Percentiles rank a stretch among this genome's conserved stretches.
These are phyloP conservation scores for Nitzschia sp. DNA, from an alignment of 108 stramenopile species.

Conservation along the genomic window DNA sequence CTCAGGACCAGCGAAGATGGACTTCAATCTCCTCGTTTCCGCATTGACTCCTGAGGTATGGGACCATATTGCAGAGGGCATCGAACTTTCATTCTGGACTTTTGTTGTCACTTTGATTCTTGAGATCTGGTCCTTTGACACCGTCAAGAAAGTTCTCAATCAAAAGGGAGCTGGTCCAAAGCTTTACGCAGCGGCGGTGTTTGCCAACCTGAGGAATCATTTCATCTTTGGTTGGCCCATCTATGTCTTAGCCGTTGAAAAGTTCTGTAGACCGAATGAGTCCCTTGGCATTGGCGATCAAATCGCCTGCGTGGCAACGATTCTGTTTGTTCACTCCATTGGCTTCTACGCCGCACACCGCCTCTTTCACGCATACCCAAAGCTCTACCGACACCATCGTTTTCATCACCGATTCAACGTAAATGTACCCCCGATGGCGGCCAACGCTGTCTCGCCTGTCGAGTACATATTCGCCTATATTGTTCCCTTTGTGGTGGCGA, in stretches of 20 bases:
- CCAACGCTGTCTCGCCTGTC: constrained; percentile 37
- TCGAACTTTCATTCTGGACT: constrained; percentile 15
- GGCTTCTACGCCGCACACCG: constrained; percentile 19
- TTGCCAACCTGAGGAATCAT: constrained; percentile 27
- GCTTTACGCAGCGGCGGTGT: constrained; percentile 21
- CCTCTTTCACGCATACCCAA: constrained; percentile 19
- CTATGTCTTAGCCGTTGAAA: constrained; percentile 9
- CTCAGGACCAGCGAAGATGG: constrained; percentile 3
- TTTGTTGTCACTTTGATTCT: constrained; percentile 21
- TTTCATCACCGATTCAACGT: constrained; percentile 41
- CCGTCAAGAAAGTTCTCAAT: constrained; percentile 16
- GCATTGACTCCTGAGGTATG: constrained; percentile 1
- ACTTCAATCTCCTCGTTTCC: background rate
- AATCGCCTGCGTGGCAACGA: constrained; percentile 5
- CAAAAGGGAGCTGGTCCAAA: constrained; percentile 16
- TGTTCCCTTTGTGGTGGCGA: constrained; percentile 44
- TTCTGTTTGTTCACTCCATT: constrained; percentile 25
- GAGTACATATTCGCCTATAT: constrained; percentile 58
- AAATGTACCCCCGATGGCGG: constrained; percentile 31
- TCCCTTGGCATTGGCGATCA: background rate
- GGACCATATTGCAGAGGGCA: constrained; percentile 6
- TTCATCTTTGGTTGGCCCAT: constrained; percentile 22
- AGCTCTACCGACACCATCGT: constrained; percentile 24
- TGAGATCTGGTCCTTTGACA: constrained; percentile 16
- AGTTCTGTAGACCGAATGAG: background rate